These are phyloP conservation scores for Naganishia sp. DNA, from an alignment of 1,284 basidiomycete species.

Conservation along the genomic window DNA sequence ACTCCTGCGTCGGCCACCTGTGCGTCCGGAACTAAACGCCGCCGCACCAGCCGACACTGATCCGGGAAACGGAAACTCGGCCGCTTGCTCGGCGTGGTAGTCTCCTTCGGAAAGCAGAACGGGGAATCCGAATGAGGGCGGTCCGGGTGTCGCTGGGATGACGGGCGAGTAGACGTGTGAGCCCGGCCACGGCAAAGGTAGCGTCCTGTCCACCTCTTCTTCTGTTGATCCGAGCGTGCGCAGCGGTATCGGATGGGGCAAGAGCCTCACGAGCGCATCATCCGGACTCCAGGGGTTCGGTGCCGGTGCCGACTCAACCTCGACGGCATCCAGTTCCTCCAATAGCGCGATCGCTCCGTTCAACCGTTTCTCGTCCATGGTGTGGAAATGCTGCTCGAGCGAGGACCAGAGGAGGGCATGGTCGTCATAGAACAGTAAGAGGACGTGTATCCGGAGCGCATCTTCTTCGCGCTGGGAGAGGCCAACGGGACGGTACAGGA, in stretches of 20 bases:
- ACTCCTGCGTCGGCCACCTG: conserved; percentile 9
- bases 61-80: conserved; percentile 17
- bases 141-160: conserved; percentile 18
- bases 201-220: neutral
- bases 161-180: conserved; percentile 26
- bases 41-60: conserved; percentile 21
- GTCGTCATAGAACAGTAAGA: conserved; percentile 34
- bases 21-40: conserved; percentile 9
- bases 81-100: conserved; percentile 27
- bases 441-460: conserved; percentile 32
- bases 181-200: conserved; percentile 31
- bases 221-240: neutral
- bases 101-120: conserved; percentile 26
- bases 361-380: conserved; percentile 26
- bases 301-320: conserved; percentile 31
- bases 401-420: conserved; percentile 34
- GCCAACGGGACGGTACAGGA: conserved; percentile 20
- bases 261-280: conserved; percentile 32
- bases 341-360: conserved; percentile 31
- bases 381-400: conserved; percentile 31
- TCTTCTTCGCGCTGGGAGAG: conserved; percentile 28
- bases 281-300: conserved; percentile 32
- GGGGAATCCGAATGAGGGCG: conserved; percentile 22
- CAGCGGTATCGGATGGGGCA: conserved; percentile 15
- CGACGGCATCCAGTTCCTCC: conserved; percentile 32